A percentile compares a stretch with the other conserved stretches of the same genome.
phyloP scores from a whole-genome alignment of 768 basidiomycete genomes.

The Leccinum fibrillosum region DNA sequence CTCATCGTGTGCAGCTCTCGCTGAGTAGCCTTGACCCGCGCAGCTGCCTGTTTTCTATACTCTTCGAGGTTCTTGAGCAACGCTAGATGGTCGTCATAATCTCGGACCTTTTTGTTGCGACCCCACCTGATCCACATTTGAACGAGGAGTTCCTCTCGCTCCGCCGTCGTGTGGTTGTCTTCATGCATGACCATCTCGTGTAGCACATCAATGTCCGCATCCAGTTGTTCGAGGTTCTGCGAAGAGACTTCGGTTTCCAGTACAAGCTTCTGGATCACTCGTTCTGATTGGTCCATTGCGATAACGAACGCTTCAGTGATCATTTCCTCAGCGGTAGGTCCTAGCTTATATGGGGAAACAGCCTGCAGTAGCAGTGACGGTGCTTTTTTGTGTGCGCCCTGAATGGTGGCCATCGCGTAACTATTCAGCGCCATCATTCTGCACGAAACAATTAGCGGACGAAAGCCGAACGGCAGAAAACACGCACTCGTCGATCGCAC shows the following conservation, averaged over 20 bases:
- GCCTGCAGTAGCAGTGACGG: slow-evolving; percentile 31
- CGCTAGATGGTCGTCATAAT: slow-evolving; percentile 47
- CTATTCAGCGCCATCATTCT: slow-evolving; percentile 76
- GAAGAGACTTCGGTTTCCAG: slow-evolving; percentile 64
- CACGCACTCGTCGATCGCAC: slow-evolving; percentile 69
- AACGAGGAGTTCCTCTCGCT: slow-evolving; percentile 53
- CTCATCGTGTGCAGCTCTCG: slow-evolving; percentile 61
- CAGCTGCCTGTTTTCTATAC: slow-evolving; percentile 60
- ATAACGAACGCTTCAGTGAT: slow-evolving; percentile 54
- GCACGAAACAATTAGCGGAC: slow-evolving; percentile 1
- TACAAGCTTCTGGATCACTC: slow-evolving; percentile 51
- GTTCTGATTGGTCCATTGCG: slow-evolving; percentile 59
- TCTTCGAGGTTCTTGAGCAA: slow-evolving; percentile 53
- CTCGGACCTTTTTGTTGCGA: slow-evolving; percentile 49
- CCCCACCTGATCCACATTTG: slow-evolving; percentile 71
- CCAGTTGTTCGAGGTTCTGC: slow-evolving; percentile 56
- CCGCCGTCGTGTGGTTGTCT: slow-evolving; percentile 41
- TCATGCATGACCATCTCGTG: slow-evolving; percentile 63
- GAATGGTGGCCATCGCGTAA: slow-evolving; percentile 61
- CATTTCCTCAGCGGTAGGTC: slow-evolving; percentile 39
- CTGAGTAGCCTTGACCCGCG: slow-evolving; percentile 64
- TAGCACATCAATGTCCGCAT: slow-evolving; percentile 53
- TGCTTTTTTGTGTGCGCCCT: slow-evolving; percentile 29
- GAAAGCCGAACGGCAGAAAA: background rate
- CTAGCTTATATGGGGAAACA: slow-evolving; percentile 39